Evolutionary conservation across 2,329 filamentous ascomycete genomes (phyloP).

Genomic region (Sphaerulina vaccinii): DNA sequence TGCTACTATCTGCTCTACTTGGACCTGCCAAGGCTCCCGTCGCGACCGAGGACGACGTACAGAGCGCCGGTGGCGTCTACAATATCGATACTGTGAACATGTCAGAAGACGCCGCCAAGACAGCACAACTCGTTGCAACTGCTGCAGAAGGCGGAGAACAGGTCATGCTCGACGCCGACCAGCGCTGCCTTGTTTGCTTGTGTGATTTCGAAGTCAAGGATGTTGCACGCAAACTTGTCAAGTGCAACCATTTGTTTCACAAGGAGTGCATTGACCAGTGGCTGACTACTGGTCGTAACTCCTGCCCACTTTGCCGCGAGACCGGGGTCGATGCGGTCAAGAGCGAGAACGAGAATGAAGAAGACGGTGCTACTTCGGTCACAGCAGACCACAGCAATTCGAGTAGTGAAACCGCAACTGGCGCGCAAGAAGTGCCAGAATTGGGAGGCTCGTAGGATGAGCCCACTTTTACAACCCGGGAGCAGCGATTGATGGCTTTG

Average conservation of each 20-base stretch:
- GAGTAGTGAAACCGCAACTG: slow-evolving; percentile 1
- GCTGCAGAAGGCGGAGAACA: slow-evolving; percentile 34
- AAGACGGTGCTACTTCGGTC: slow-evolving; percentile 3
- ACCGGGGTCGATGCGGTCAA: slow-evolving; percentile 56
- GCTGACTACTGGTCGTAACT: slow-evolving; percentile 66
- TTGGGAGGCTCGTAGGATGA: slow-evolving; percentile 19
- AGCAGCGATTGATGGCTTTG: slow-evolving; percentile 14
- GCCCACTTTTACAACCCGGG: slow-evolving; percentile 6
- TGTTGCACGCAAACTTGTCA: slow-evolving; percentile 59
- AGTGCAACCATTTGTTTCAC: slow-evolving; percentile 67
- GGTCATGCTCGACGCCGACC: slow-evolving; percentile 37
- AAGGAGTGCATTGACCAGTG: slow-evolving; percentile 71
- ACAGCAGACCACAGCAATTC: background rate
- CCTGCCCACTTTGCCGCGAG: slow-evolving; percentile 61
- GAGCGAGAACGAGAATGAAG: slow-evolving; percentile 16
- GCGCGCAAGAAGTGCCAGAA: slow-evolving; percentile 11
- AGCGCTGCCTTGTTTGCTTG: slow-evolving; percentile 66
- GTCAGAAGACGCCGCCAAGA: slow-evolving; percentile 28
- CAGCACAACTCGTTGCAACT: slow-evolving; percentile 35
- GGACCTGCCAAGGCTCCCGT: slow-evolving; percentile 69
- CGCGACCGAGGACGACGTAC: slow-evolving; percentile 63
- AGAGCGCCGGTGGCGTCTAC: slow-evolving; percentile 61
- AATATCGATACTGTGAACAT: slow-evolving; percentile 43
- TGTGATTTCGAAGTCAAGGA: slow-evolving; percentile 64
- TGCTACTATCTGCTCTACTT: slow-evolving; percentile 64